Percentiles rank a stretch among this genome's conserved stretches.
Evolutionary conservation across 2,329 filamentous ascomycete genomes (phyloP).

Genomic region (Diaporthe nobilis): DNA sequence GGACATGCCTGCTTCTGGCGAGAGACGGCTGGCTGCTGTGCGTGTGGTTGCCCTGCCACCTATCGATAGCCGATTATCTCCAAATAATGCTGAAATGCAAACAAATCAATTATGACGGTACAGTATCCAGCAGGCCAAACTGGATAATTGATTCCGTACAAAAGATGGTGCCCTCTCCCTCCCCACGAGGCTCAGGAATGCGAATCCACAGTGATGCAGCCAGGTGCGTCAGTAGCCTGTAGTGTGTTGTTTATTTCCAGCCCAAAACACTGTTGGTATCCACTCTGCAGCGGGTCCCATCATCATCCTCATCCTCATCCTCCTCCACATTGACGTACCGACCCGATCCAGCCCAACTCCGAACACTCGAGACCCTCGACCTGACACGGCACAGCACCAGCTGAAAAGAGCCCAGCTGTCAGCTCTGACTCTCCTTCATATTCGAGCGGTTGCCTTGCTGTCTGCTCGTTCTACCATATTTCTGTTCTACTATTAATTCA

Average conservation of each 20-base stretch:
- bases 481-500: background rate
- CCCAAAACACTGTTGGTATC: constrained; percentile 20
- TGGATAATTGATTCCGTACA: background rate
- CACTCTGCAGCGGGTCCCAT: constrained; percentile 31
- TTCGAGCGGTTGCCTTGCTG: background rate
- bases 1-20: constrained; percentile 3
- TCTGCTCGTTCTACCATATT: background rate
- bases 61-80: constrained; percentile 12
- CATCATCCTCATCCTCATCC: constrained; percentile 25
- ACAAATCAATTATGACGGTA: background rate
- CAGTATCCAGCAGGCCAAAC: background rate
- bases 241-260: constrained; percentile 31
- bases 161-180: background rate
- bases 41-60: constrained; percentile 28
- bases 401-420: constrained; percentile 18
- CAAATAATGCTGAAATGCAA: background rate
- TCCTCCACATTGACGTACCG: constrained; percentile 30
- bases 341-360: constrained; percentile 25
- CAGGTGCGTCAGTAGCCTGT: constrained; percentile 15
- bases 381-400: constrained; percentile 20
- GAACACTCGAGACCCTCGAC: background rate
- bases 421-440: constrained; percentile 18
- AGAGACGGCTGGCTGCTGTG: background rate
- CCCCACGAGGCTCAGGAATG: background rate
- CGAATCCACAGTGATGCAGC: constrained; percentile 31